Conservation (phyloP, 2,329 filamentous ascomycete species). For the Phialocephala sp. region DNA sequence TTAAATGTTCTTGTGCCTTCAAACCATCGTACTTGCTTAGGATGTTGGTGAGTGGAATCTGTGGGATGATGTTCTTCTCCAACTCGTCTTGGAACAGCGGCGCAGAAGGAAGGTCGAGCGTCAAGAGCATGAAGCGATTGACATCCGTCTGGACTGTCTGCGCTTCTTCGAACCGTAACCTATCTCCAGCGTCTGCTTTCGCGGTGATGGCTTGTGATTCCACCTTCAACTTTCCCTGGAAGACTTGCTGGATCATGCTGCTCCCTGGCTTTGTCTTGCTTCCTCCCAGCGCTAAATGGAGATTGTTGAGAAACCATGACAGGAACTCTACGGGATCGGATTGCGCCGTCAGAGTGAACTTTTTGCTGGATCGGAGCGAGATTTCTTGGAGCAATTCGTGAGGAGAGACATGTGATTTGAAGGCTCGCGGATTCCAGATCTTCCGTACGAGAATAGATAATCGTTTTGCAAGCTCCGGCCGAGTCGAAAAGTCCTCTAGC, state of each 20-base stretch:
- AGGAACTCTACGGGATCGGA: conserved; percentile 97
- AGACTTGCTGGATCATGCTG: conserved; percentile 88
- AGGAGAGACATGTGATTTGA: conserved; percentile 95
- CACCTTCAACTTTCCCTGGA: conserved; percentile 90
- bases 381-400: conserved; percentile 97
- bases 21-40: conserved; percentile 92
- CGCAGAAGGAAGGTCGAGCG: conserved; percentile 87
- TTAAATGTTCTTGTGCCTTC: conserved; percentile 84
- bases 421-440: conserved; percentile 96
- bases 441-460: conserved; percentile 92
- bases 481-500: conserved; percentile 77
- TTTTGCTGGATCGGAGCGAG: conserved; percentile 86
- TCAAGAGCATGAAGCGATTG: conserved; percentile 87
- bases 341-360: conserved; percentile 87
- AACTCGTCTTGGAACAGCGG: conserved; percentile 96
- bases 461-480: conserved; percentile 83
- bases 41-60: conserved; percentile 82
- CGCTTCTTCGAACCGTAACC: conserved; percentile 91
- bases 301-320: conserved; percentile 95
- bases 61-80: conserved; percentile 94
- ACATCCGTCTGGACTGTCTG: conserved; percentile 78
- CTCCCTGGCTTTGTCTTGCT: conserved; percentile 84
- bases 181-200: conserved; percentile 84
- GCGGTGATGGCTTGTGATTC: conserved; percentile 94
- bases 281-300: conserved; percentile 90